These are phyloP conservation scores for Steccherinum ochraceum DNA, from an alignment of 768 basidiomycete species.

Conservation along the genomic window DNA sequence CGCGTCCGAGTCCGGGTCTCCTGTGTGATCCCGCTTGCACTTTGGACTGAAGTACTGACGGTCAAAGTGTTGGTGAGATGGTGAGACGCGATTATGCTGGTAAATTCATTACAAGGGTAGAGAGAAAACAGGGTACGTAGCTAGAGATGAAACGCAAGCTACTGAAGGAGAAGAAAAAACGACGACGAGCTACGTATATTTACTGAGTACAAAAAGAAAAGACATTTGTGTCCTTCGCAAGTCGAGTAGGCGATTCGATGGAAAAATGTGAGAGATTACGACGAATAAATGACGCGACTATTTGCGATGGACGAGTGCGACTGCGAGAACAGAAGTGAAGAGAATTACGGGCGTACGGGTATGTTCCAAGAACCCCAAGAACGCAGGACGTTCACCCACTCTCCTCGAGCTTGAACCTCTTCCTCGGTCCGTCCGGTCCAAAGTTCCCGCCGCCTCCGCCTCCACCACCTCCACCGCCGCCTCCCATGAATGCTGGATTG, in stretches of 20 bases:
- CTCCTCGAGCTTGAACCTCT: conserved; percentile 51
- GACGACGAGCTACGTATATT: too few relatives aligned
- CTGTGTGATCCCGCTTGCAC: too few relatives aligned
- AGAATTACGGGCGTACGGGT: too few relatives aligned
- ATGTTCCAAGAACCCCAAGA: too few relatives aligned
- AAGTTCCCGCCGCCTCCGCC: conserved; percentile 33
- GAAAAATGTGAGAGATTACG: not conserved
- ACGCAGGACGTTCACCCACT: conserved; percentile 23
- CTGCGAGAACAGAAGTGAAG: too few relatives aligned
- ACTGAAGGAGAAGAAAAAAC: too few relatives aligned
- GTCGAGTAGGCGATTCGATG: too few relatives aligned
- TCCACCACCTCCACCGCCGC: conserved; percentile 25
- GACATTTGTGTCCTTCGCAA: too few relatives aligned
- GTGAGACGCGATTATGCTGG: not conserved
- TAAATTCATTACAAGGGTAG: not conserved
- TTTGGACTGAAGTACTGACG: too few relatives aligned
- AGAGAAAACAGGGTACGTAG: not conserved
- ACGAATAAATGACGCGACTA: not conserved
- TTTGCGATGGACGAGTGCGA: not conserved
- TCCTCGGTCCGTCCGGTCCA: conserved; percentile 43
- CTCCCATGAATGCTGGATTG: conserved; percentile 69
- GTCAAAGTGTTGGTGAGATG: too few relatives aligned
- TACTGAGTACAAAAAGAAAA: too few relatives aligned
- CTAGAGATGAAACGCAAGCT: not conserved
- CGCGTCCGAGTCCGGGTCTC: too few relatives aligned